These are phyloP conservation scores for Xylaria multiplex DNA, from an alignment of 2,329 filamentous ascomycete genomes.

Conservation along the genomic window DNA sequence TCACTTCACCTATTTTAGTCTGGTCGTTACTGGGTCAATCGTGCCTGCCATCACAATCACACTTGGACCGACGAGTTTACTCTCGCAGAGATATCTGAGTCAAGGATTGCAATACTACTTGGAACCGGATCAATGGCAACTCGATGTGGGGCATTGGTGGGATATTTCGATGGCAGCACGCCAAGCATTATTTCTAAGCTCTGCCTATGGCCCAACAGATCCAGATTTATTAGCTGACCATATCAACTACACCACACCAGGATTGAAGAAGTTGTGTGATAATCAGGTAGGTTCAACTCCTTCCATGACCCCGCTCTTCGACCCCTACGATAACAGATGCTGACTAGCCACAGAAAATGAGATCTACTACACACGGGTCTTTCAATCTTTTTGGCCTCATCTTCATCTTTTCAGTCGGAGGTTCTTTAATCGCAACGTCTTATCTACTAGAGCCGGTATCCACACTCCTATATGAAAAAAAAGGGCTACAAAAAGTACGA, in stretches of 20 bases:
- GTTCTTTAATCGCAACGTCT: constrained; percentile 35
- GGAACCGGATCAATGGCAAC: constrained; percentile 22
- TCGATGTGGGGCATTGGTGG: constrained; percentile 19
- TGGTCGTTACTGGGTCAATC: too few relatives aligned
- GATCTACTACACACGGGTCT: constrained; percentile 35
- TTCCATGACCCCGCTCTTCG: too few relatives aligned
- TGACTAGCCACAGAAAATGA: constrained; percentile 39
- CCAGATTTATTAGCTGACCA: not conserved
- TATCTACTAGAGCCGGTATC: constrained; percentile 35
- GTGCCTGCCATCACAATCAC: too few relatives aligned
- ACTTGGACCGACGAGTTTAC: constrained; percentile 15
- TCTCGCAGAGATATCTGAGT: constrained; percentile 11
- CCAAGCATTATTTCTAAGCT: constrained; percentile 18
- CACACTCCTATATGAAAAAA: constrained; percentile 21
- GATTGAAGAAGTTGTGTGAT: constrained; percentile 5
- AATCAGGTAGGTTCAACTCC: constrained; percentile 20
- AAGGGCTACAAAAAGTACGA: constrained; percentile 30
- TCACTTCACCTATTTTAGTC: constrained; percentile 3
- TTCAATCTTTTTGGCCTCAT: constrained; percentile 43
- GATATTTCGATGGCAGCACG: constrained; percentile 10
- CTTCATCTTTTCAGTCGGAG: constrained; percentile 37
- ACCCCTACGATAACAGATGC: not conserved
- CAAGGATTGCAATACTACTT: constrained; percentile 8
- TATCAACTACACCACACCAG: constrained; percentile 5
- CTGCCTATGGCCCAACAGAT: constrained; percentile 1